Evolutionary conservation across 495 filamentous ascomycete species (phyloP).

Genomic region (Acidomyces sp.): DNA sequence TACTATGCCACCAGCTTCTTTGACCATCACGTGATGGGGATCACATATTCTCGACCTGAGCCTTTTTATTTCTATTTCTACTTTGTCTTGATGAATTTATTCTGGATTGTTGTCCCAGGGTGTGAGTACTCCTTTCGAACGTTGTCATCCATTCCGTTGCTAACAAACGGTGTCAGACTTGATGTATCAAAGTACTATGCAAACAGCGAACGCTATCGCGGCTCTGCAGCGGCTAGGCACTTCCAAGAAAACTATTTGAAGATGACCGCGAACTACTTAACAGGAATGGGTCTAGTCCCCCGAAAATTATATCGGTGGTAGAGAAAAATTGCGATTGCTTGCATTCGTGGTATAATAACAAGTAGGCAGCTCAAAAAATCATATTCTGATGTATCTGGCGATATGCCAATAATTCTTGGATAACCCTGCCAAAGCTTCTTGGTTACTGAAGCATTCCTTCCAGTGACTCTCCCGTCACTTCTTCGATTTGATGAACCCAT

Average conservation of each 20-base stretch:
- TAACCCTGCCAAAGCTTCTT: too few relatives aligned
- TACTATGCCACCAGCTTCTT: conserved; percentile 75
- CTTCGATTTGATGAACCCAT: conserved; percentile 81
- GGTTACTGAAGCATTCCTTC: conserved; percentile 73
- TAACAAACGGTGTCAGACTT: conserved; percentile 4
- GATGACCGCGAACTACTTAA: neutral
- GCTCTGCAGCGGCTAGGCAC: conserved; percentile 4
- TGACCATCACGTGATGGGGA: conserved; percentile 44
- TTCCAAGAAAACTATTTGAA: conserved; percentile 9
- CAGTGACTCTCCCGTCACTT: conserved; percentile 71
- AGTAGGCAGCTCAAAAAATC: neutral
- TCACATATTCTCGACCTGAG: conserved; percentile 62
- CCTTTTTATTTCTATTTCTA: conserved; percentile 77
- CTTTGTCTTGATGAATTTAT: conserved; percentile 71
- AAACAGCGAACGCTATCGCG: conserved; percentile 7
- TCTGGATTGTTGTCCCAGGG: conserved; percentile 68
- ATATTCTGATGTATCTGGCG: neutral
- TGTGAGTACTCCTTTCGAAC: conserved; percentile 20
- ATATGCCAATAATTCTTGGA: too few relatives aligned
- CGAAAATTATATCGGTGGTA: too few relatives aligned
- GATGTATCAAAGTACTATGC: conserved; percentile 8
- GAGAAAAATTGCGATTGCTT: too few relatives aligned
- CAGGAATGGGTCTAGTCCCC: too few relatives aligned
- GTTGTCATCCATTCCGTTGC: neutral
- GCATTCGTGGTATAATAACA: too few relatives aligned